Percentiles rank a stretch among this genome's conserved stretches.
These are phyloP conservation scores for Moesziomyces globuligerus DNA, from an alignment of 1,284 basidiomycete species.

Conservation along the genomic window DNA sequence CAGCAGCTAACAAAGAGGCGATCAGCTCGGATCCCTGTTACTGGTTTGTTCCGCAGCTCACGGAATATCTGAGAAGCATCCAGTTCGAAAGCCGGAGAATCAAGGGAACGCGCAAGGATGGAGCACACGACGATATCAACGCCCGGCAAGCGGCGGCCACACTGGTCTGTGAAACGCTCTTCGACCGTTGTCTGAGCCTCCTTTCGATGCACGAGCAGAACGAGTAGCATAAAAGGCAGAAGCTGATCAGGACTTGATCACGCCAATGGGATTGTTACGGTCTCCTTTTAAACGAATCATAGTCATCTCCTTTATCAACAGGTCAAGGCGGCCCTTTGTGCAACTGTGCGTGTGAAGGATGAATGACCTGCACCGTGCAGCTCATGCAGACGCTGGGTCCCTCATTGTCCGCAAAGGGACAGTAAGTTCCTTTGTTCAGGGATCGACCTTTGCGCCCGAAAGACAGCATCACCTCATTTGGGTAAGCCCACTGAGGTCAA, in stretches of 20 bases:
- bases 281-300: too few species aligned
- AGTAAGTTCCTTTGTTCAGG: too few species aligned
- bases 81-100: conserved; percentile 3
- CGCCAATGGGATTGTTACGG: too few species aligned
- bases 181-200: conserved; percentile 19
- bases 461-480: not conserved
- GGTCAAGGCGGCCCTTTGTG: not conserved
- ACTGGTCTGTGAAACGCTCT: conserved; percentile 7
- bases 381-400: not conserved
- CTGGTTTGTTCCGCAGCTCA: conserved; percentile 10
- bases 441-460: not conserved
- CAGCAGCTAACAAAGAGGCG: not conserved
- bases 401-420: not conserved
- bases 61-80: conserved; percentile 10
- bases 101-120: not conserved
- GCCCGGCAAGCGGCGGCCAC: conserved; percentile 2
- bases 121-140: not conserved
- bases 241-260: too few species aligned
- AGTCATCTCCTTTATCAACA: not conserved
- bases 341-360: not conserved
- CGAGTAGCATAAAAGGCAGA: not conserved
- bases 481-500: too few species aligned
- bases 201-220: conserved; percentile 13
- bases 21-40: not conserved
- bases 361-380: too few species aligned